Percentiles rank a stretch among this genome's conserved stretches.
Conservation (phyloP, 768 basidiomycete species). For the Phanerodontia chrysosporium region DNA sequence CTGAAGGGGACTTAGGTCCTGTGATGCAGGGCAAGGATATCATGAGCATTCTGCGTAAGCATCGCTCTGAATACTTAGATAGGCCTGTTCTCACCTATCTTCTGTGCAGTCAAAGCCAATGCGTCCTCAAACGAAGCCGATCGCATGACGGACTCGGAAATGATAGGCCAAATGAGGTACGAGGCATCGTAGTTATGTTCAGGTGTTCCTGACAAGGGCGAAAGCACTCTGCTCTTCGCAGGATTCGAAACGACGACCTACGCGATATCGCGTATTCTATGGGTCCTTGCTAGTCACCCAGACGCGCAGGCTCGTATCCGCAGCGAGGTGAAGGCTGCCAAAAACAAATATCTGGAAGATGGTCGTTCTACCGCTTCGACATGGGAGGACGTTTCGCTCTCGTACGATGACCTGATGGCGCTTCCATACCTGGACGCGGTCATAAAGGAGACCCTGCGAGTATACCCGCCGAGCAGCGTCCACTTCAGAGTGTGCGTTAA, state of each 20-base stretch:
- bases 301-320: conserved; percentile 9
- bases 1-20: conserved; percentile 13
- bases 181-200: too few species aligned
- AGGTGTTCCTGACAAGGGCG: too few species aligned
- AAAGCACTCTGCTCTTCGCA: conserved; percentile 8
- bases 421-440: conserved; percentile 14
- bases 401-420: conserved; percentile 8
- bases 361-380: neutral
- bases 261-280: conserved; percentile 5
- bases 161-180: conserved; percentile 13
- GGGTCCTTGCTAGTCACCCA: conserved; percentile 4
- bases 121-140: conserved; percentile 5
- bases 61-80: neutral
- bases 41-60: conserved; percentile 42
- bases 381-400: neutral
- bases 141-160: conserved; percentile 9
- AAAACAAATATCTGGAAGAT: conserved; percentile 12
- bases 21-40: conserved; percentile 36
- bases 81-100: neutral
- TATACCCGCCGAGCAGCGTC: conserved; percentile 23
- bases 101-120: conserved; percentile 7
- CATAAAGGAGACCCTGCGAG: conserved; percentile 9
- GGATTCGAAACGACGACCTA: conserved; percentile 12
- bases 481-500: neutral
- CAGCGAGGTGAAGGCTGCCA: conserved; percentile 5